Base-by-base conservation (phyloP, 495 filamentous ascomycete species). In the Penicillium chermesinum region DNA sequence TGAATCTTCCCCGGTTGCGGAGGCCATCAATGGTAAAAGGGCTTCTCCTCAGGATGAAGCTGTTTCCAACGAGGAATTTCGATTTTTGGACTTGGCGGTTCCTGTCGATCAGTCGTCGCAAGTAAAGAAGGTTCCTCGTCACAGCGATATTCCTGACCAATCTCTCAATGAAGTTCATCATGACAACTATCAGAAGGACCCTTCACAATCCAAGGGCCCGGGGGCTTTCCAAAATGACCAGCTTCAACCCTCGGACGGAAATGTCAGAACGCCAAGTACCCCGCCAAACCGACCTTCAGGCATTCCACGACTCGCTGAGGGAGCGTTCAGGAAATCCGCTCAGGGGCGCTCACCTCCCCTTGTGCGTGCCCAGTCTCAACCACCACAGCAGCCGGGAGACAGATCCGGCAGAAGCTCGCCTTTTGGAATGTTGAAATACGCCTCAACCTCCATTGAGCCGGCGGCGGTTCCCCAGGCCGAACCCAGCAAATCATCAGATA, bases 11-110 rank as follows among this genome's bases (percentile, higher is more conserved):
- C 42, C 61, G 10, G 45, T 56, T 14, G 38, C 44, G 18, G 51
- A 57, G 21, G 47, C 53, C 17, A 48, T 49, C 17, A 14, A 44
- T 34, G 49, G 39, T 18, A 58, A 44, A 33, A 37, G 41, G 12
- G 35, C 57, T 4, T 54, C 64, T 22, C 57, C 61, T 0, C 62
- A 66, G 22, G 51, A 52, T n/a, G 58, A 62, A 36, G 51, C 50
- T 34, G 59, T 58, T 15, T 37, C 57, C 6, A 58, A 64, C 21
- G 77, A 85, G 25, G 78, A 81, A 54, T 75, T 87, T 18, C 77
- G 80, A 18, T 83, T 87, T 53, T 71, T 89, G 2, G 87, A 91
- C 57, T 75, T 90, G 33, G 86, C 85, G n/a, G 70, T 84, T 10
- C 66, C 82, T 16, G 61, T 66, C 9, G 58, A 56, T 25, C 63